Percentiles rank a stretch among this genome's conserved stretches.
phyloP scores from a whole-genome alignment of 768 basidiomycete species.

The Suillus brevipes region DNA sequence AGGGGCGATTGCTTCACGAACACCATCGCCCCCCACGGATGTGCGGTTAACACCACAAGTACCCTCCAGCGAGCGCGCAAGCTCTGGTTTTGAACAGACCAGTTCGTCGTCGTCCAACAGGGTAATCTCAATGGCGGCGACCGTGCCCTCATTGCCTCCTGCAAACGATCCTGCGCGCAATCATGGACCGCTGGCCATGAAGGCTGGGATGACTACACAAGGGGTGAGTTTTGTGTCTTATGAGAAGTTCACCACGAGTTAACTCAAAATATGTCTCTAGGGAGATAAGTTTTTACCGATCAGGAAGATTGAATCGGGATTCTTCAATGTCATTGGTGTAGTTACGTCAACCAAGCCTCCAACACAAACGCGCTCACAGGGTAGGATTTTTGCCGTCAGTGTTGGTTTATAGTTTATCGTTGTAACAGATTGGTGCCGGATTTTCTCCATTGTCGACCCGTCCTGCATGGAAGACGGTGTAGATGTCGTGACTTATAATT shows the following conservation, averaged over 20 bases:
- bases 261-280: conserved; percentile 11
- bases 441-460: conserved; percentile 52
- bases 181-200: background rate
- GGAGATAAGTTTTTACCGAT: conserved; percentile 29
- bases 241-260: no score
- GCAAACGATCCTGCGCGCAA: background rate
- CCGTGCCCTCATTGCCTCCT: background rate
- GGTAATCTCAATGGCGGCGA: background rate
- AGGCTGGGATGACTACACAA: conserved; percentile 1
- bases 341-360: conserved; percentile 21
- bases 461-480: conserved; percentile 38
- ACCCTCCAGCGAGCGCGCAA: background rate
- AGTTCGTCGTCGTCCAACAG: background rate
- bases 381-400: conserved; percentile 20
- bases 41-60: background rate
- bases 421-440: conserved; percentile 46
- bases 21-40: background rate
- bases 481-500: conserved; percentile 18
- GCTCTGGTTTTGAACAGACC: background rate
- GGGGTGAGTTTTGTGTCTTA: background rate
- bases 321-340: conserved; percentile 34
- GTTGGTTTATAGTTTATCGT: background rate
- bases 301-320: conserved; percentile 13
- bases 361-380: conserved; percentile 23
- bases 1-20: background rate